A percentile compares a stretch with the other conserved stretches of the same genome.
Evolutionary conservation across 345 rosid genomes (phyloP).

Genomic region (Alliaria petiolata): DNA sequence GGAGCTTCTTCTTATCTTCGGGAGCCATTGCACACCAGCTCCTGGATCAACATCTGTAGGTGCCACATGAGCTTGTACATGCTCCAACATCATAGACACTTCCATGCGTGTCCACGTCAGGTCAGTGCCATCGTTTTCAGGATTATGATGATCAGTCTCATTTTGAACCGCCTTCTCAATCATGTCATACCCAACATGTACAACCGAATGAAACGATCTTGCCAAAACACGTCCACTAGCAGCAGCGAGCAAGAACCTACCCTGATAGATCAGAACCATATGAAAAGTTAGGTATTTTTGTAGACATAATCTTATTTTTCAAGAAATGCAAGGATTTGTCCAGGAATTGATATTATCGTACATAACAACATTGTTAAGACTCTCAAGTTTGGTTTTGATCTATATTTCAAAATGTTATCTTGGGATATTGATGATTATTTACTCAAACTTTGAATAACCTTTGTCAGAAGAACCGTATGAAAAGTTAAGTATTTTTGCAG

Average conservation of each 20-base stretch:
- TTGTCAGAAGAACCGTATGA: too few relatives aligned
- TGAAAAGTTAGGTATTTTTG: not conserved
- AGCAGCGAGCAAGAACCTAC: slow-evolving; percentile 96
- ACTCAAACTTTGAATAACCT: too few relatives aligned
- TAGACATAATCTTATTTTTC: too few relatives aligned
- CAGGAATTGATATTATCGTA: not conserved
- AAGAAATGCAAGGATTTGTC: not conserved
- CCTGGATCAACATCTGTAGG: slow-evolving; percentile 99
- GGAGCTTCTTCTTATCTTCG: slow-evolving; percentile 71
- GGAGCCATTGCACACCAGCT: slow-evolving; percentile 99
- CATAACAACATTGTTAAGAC: not conserved
- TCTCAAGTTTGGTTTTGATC: not conserved
- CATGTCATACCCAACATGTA: slow-evolving; percentile 75
- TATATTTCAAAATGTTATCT: too few relatives aligned
- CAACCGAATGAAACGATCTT: slow-evolving; percentile 81
- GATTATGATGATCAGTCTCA: slow-evolving; percentile 48
- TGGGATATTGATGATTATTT: too few relatives aligned
- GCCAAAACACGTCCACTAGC: slow-evolving; percentile 96
- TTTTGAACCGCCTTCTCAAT: slow-evolving; percentile 71
- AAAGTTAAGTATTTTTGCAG: too few relatives aligned
- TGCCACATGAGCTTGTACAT: slow-evolving; percentile 99
- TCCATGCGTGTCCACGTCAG: slow-evolving; percentile 92
- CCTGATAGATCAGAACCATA: slow-evolving; percentile 46
- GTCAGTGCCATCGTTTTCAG: slow-evolving; percentile 74
- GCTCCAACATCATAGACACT: slow-evolving; percentile 94